Base-by-base conservation (phyloP, 768 basidiomycete species). In the Russula emetica region DNA sequence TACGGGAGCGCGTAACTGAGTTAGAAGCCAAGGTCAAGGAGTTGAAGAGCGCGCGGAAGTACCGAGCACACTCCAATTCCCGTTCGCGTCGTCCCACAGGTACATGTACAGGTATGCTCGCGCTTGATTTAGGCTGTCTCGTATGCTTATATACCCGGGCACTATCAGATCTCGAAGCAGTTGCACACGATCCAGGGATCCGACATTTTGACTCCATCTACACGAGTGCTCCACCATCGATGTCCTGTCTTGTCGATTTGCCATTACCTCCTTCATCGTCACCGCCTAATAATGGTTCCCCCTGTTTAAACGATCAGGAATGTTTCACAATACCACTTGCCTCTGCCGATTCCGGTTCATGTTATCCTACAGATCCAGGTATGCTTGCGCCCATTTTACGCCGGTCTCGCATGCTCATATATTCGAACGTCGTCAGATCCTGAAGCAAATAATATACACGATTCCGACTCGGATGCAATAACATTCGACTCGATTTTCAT, bases 11-110 rank as follows among this genome's bases (percentile, higher is more conserved):
- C 34, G 24, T 59, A 28, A 22, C 0, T 3, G 34, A 47, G 6
- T 47, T 63, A 8, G 62, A 63, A 58, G 62, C 38, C 38, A 22
- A 57, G 44, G 55, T 63, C 16, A 16, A 52, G 49, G 34, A 6
- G 22, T 57, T 62, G 28, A 58, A 50, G 32, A 14, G 49, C 38
- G 9, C 34, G 16, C 55, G 18, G 55, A 44, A 42, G 22, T 8
- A 30, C 14, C 26, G 38, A 44, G 16, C 38, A 2, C 36, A 13
- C n/a, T 22, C 44, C 13, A 6, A 38, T 10, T 32, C 38, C 9
- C 6, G 1, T 40, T 55, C 24, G 14, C 38, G 1, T 4, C 38
- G 1, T 26, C 10, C 14, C 20, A 22, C 40, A 52, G 16, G 44
- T 14, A 36, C 36, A 14, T 5, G 36, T 45, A 44, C 40, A 53